Percentiles rank a stretch among this genome's conserved stretches.
Conservation (phyloP, 1,139 yeast genomes). For the Suhomyces atakaporum region DNA sequence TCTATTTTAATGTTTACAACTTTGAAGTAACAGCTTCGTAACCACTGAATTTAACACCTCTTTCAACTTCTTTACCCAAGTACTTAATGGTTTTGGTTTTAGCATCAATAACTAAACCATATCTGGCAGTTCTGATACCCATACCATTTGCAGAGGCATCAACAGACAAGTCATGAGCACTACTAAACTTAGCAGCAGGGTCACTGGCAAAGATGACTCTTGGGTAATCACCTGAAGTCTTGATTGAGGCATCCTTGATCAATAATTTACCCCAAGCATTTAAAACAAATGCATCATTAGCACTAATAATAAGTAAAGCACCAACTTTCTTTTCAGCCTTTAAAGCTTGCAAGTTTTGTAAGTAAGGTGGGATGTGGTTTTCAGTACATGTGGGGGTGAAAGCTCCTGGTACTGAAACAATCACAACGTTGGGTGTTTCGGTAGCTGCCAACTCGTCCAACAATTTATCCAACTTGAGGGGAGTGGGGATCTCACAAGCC, state of each 20-base stretch:
- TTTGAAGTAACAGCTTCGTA: constrained; percentile 21
- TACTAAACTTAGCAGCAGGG: constrained; percentile 27
- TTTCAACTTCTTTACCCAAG: constrained; percentile 31
- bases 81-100: constrained; percentile 20
- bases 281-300: constrained; percentile 33
- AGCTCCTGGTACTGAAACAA: constrained; percentile 35
- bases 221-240: constrained; percentile 17
- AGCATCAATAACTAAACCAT: constrained; percentile 63
- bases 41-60: constrained; percentile 29
- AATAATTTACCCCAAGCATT: constrained; percentile 37
- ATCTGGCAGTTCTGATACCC: constrained; percentile 70
- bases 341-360: constrained; percentile 23
- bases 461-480: constrained; percentile 26
- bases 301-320: constrained; percentile 26
- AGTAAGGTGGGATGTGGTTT: constrained; percentile 32
- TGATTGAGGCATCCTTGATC: constrained; percentile 19
- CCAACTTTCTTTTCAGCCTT: constrained; percentile 23
- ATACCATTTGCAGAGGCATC: constrained; percentile 45
- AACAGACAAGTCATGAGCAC: constrained; percentile 21
- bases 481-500: constrained; percentile 27
- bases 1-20: constrained; percentile 4
- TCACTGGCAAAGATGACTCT: constrained; percentile 30
- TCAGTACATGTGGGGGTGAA: constrained; percentile 36
- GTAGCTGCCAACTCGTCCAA: constrained; percentile 19
- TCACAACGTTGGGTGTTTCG: constrained; percentile 20